phyloP scores from a whole-genome alignment of 208 protist genomes.

The Porcisia hertigi region DNA sequence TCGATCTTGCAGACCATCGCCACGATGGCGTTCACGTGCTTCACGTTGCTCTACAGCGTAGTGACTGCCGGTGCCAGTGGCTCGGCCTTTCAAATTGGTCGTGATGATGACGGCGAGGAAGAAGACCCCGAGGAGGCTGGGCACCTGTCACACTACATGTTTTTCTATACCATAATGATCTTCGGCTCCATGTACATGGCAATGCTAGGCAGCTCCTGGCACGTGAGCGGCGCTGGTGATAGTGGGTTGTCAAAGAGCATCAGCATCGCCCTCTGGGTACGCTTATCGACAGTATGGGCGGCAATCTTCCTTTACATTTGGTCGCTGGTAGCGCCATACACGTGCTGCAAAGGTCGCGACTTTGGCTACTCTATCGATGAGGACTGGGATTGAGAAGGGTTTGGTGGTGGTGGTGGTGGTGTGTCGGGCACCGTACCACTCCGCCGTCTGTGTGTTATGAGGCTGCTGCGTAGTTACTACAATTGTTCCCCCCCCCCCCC shows the following conservation, averaged over 20 bases:
- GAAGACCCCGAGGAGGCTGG: constrained; percentile 78
- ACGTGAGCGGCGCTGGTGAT: constrained; percentile 72
- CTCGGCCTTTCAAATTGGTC: constrained; percentile 51
- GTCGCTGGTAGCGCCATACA: constrained; percentile 92
- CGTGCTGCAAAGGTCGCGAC: constrained; percentile 87
- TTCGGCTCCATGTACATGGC: constrained; percentile 94
- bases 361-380: constrained; percentile 81
- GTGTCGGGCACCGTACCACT: too few species aligned
- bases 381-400: constrained; percentile 36
- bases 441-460: too few species aligned
- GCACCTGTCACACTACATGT: constrained; percentile 89
- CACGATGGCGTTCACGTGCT: constrained; percentile 47
- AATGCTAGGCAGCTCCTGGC: constrained; percentile 93
- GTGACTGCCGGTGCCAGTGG: constrained; percentile 74
- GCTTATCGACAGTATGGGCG: constrained; percentile 83
- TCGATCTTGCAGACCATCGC: constrained; percentile 62
- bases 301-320: constrained; percentile 89
- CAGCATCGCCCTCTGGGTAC: constrained; percentile 90
- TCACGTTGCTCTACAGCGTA: constrained; percentile 77
- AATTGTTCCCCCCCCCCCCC: not conserved
- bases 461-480: too few species aligned
- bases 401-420: too few species aligned
- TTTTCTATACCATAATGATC: constrained; percentile 94
- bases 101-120: constrained; percentile 72
- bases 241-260: constrained; percentile 45